These are phyloP conservation scores for Tetragonia tetragonoides DNA, from an alignment of 148 eudicot species.

Conservation along the genomic window DNA sequence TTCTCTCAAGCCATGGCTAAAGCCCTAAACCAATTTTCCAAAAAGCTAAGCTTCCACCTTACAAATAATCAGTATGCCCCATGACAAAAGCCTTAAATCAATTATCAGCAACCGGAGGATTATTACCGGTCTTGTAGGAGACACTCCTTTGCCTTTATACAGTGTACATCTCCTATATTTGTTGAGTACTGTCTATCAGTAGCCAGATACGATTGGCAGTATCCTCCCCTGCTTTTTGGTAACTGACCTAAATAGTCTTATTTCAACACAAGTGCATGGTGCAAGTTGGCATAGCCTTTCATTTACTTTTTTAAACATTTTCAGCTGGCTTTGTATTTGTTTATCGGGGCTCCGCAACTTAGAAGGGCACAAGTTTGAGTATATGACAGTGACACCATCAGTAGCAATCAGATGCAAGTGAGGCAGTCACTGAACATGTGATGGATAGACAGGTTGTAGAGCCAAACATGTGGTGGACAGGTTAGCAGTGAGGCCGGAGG, in stretches of 20 bases:
- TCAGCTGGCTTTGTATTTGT: not conserved
- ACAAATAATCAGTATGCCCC: not conserved
- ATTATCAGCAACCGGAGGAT: too few relatives aligned
- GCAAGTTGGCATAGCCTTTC: not conserved
- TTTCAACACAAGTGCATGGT: too few relatives aligned
- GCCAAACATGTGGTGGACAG: not conserved
- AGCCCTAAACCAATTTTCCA: not conserved
- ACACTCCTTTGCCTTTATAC: not conserved
- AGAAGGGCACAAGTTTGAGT: not conserved
- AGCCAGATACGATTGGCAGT: not conserved
- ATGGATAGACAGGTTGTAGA: not conserved
- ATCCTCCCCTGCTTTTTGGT: not conserved
- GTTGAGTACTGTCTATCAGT: not conserved
- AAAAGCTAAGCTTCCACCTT: not conserved
- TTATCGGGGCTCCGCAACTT: not conserved
- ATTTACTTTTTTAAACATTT: not conserved
- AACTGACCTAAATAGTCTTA: not conserved
- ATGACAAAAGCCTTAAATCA: too few relatives aligned
- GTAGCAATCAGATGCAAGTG: not conserved
- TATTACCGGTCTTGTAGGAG: too few relatives aligned
- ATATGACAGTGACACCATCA: slow-evolving; percentile 1
- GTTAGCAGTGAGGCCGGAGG: slow-evolving; percentile 1
- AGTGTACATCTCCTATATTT: not conserved
- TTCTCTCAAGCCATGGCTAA: not conserved
- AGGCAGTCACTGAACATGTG: not conserved